Base-by-base conservation (phyloP, 2,329 filamentous ascomycete species). In the Aspergillus transmontanensis region DNA sequence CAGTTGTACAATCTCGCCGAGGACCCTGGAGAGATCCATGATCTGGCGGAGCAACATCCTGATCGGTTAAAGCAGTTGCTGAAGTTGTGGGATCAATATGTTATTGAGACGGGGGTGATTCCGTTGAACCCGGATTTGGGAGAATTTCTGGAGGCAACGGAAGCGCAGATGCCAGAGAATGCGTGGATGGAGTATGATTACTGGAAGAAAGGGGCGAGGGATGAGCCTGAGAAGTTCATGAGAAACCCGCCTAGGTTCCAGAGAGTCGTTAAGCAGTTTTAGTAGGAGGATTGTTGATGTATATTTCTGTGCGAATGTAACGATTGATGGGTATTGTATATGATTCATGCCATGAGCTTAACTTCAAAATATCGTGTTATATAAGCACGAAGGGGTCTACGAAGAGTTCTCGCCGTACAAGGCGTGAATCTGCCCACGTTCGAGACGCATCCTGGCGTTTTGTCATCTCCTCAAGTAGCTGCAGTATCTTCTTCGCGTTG, bases 141-240 rank as follows among this genome's bases (percentile, higher is more conserved):
- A 0, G 76, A 83, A 3, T 89, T 84, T 77, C 77, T 89, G 58
- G 84, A 84, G 61, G 86, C 85, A 0, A 87, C 84, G 68, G 86
- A 89, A 73, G 86, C 84, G 63, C 86, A 89, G 79, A 89, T 89
- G 86, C 84, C 84, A 0, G 86, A 89, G 73, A 86, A 88, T 70
- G 85, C 83, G 7, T 88, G 86, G 86, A 88, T 89, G 76, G 86
- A 89, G 75, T 88, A 87, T 72, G 85, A 88, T 73, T 89, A 88
- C 66, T 89, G 86, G 86, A 84, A 85, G 64, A 78, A 81, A 4
- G 84, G 84, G 0, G 83, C 83, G 4, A 75, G 83, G 23, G 82
- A 85, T 53, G 78, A 82, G 21, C 81, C 81, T 5, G 72, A 77
- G 56, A 81, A 78, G 69, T 85, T 83, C 60, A 80, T 73, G 12